Evolutionary conservation across 148 eudicot species (phyloP).

Genomic region (Cornus suecica): DNA sequence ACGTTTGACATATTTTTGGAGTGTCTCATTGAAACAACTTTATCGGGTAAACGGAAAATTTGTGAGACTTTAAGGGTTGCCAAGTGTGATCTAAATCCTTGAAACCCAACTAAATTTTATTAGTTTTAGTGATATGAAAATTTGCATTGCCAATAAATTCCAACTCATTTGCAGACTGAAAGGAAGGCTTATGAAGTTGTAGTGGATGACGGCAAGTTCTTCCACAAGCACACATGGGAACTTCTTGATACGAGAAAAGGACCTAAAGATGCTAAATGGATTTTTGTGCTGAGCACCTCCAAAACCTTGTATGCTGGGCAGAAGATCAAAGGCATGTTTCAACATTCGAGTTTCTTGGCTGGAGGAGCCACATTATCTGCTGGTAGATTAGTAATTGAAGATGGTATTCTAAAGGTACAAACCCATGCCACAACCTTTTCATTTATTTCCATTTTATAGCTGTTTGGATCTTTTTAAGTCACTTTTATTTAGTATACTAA

Average conservation of each 20-base stretch:
- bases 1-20: not conserved
- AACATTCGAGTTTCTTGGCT: slow-evolving; percentile 44
- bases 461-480: not conserved
- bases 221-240: slow-evolving; percentile 27
- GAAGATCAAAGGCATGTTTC: slow-evolving; percentile 37
- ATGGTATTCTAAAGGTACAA: slow-evolving; percentile 31
- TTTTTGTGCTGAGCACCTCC: slow-evolving; percentile 39
- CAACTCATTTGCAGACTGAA: slow-evolving; percentile 25
- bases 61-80: not conserved
- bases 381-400: slow-evolving; percentile 37
- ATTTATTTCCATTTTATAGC: not conserved
- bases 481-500: not conserved
- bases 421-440: not conserved
- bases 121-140: not conserved
- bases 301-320: slow-evolving; percentile 29
- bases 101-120: not conserved
- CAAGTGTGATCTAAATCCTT: not conserved
- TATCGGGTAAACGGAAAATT: not conserved
- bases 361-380: slow-evolving; percentile 46
- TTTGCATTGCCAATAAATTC: not conserved
- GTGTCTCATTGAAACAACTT: not conserved
- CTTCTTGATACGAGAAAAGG: slow-evolving; percentile 26
- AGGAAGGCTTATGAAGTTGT: slow-evolving; percentile 33
- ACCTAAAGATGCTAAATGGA: slow-evolving; percentile 32
- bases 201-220: slow-evolving; percentile 32